Evolutionary conservation across 2,329 filamentous ascomycete genomes (phyloP).

Genomic region (Trichoderma simmonsii): DNA sequence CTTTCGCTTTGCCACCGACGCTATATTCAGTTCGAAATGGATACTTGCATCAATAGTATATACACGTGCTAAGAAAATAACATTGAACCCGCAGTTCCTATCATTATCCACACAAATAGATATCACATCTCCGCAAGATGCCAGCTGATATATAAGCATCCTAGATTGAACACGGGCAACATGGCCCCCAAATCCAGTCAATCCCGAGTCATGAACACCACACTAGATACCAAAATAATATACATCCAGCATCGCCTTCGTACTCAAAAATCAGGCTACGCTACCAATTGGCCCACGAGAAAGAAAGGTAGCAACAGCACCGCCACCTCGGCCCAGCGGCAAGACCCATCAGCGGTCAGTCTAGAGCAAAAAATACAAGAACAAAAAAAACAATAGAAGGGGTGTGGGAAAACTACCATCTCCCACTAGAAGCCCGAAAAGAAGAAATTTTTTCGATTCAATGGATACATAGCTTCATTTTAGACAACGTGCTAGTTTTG

Average conservation of each 20-base stretch:
- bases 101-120: background rate
- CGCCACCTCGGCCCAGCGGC: background rate
- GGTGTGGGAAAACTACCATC: background rate
- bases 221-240: background rate
- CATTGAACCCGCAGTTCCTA: background rate
- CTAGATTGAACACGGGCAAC: background rate
- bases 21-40: background rate
- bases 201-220: background rate
- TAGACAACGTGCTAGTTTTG: background rate
- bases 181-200: background rate
- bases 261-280: background rate
- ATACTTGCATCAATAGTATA: background rate
- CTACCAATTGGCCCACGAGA: background rate
- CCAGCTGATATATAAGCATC: background rate
- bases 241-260: background rate
- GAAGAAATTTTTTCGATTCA: background rate
- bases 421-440: slow-evolving; percentile 6
- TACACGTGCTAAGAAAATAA: background rate
- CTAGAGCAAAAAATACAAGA: background rate
- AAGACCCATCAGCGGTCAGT: background rate
- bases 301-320: background rate
- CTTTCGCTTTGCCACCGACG: background rate
- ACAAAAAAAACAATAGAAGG: background rate
- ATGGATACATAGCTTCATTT: background rate
- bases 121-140: background rate